Percentiles rank a stretch among this genome's conserved stretches.
phyloP scores from a whole-genome alignment of 306 rosid species.

The Casuarina equisetifolia region DNA sequence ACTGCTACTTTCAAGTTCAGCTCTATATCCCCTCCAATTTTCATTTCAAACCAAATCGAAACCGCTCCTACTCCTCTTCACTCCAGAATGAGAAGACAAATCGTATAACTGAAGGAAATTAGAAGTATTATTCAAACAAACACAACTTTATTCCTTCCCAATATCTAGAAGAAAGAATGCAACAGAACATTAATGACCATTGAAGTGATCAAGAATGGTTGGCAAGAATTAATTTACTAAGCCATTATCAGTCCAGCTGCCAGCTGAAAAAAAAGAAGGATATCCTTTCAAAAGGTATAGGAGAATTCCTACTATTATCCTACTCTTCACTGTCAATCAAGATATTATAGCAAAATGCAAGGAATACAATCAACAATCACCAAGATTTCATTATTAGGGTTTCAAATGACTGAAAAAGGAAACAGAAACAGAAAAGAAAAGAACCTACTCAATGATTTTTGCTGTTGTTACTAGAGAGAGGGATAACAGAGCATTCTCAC shows the following conservation, averaged over 20 bases:
- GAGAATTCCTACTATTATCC: background rate
- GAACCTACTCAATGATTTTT: background rate
- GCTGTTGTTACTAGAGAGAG: background rate
- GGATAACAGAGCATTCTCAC: constrained; percentile 41
- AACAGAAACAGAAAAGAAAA: background rate
- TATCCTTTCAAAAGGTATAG: background rate
- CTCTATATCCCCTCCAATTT: background rate
- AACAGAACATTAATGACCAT: background rate
- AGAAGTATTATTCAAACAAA: background rate
- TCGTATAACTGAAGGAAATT: background rate
- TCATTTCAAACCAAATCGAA: background rate
- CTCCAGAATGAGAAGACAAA: background rate
- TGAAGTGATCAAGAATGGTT: background rate
- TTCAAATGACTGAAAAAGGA: background rate
- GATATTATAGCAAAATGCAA: background rate
- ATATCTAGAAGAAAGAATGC: background rate
- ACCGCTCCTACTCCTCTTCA: background rate
- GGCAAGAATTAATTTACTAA: background rate
- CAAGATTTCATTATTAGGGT: background rate
- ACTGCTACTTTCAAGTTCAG: background rate
- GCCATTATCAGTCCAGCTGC: background rate
- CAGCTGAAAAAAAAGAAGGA: constrained; percentile 1
- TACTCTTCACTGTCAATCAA: background rate
- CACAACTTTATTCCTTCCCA: background rate
- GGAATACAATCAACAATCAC: background rate